phyloP scores from a whole-genome alignment of 2,329 filamentous ascomycete genomes.

The Ophiognomonia clavigignenti-juglandacearum region DNA sequence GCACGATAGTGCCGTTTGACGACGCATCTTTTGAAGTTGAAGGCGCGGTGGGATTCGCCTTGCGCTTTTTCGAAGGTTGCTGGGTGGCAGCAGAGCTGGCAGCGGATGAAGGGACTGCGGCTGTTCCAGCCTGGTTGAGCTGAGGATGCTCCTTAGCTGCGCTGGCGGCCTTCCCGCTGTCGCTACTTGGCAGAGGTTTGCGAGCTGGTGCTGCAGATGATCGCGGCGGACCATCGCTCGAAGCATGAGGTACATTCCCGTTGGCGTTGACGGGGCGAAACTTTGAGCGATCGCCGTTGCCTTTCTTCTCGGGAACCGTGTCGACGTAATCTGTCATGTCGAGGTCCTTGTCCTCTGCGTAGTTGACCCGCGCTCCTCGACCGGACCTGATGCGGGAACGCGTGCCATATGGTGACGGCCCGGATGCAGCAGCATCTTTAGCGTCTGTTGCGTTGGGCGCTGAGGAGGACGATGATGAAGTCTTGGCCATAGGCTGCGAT shows the following conservation, averaged over 20 bases:
- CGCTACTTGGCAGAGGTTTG: conserved; percentile 25
- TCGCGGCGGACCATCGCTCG: conserved; percentile 20
- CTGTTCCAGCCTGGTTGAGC: conserved; percentile 22
- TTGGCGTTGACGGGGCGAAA: conserved; percentile 28
- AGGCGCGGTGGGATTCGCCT: conserved; percentile 52
- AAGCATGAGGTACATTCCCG: conserved; percentile 36
- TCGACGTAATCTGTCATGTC: conserved; percentile 86
- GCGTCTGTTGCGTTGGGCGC: conserved; percentile 37
- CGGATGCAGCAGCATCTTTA: conserved; percentile 47
- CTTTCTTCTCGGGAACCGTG: conserved; percentile 50
- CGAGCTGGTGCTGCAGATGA: conserved; percentile 22
- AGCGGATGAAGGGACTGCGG: conserved; percentile 20
- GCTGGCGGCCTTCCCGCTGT: conserved; percentile 34
- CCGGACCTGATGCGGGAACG: conserved; percentile 85
- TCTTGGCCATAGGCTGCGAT: conserved; percentile 43
- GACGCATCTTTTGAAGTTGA: conserved; percentile 20
- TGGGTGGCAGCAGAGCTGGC: conserved; percentile 37
- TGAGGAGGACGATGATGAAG: conserved; percentile 39
- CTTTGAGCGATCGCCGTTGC: conserved; percentile 52
- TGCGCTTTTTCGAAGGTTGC: conserved; percentile 72
- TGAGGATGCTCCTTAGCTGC: conserved; percentile 22
- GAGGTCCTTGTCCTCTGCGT: conserved; percentile 88
- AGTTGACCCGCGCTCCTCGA: conserved; percentile 79
- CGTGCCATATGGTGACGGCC: conserved; percentile 77
- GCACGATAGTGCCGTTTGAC: not conserved